These are phyloP conservation scores for Aschersonia sp. DNA, from an alignment of 2,329 filamentous ascomycete genomes.

Conservation along the genomic window DNA sequence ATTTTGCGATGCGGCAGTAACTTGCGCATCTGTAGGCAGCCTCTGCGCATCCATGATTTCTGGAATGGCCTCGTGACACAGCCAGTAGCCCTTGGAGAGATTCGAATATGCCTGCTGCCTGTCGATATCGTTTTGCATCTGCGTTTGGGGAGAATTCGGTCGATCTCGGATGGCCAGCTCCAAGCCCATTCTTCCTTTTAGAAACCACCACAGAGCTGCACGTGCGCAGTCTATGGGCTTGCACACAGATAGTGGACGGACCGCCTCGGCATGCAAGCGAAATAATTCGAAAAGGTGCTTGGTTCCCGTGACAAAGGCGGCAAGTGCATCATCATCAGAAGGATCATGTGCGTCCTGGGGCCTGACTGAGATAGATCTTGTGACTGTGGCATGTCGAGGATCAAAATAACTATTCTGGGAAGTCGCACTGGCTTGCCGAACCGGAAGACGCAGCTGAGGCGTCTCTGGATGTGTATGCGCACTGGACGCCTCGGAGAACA, in stretches of 20 bases:
- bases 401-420: conserved; percentile 10
- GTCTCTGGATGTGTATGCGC: conserved; percentile 11
- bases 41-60: conserved; percentile 30
- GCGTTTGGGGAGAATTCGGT: conserved; percentile 32
- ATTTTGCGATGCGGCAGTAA: conserved; percentile 37
- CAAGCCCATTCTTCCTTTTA: conserved; percentile 63
- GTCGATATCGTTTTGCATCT: conserved; percentile 38
- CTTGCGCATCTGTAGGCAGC: conserved; percentile 27
- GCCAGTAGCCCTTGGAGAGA: conserved; percentile 75
- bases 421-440: conserved; percentile 10
- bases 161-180: conserved; percentile 57
- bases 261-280: conserved; percentile 59
- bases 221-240: conserved; percentile 54
- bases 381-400: conserved; percentile 11
- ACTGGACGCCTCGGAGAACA: conserved; percentile 18
- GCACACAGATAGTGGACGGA: conserved; percentile 49
- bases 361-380: conserved; percentile 20
- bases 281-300: conserved; percentile 66
- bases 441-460: conserved; percentile 6
- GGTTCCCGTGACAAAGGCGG: conserved; percentile 56
- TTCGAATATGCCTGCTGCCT: conserved; percentile 73
- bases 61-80: conserved; percentile 42
- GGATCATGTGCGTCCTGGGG: conserved; percentile 27
- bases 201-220: conserved; percentile 77
- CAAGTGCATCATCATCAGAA: conserved; percentile 50